Evolutionary conservation across 2,329 filamentous ascomycete species (phyloP).

Genomic region (Aspergillus floridensis): DNA sequence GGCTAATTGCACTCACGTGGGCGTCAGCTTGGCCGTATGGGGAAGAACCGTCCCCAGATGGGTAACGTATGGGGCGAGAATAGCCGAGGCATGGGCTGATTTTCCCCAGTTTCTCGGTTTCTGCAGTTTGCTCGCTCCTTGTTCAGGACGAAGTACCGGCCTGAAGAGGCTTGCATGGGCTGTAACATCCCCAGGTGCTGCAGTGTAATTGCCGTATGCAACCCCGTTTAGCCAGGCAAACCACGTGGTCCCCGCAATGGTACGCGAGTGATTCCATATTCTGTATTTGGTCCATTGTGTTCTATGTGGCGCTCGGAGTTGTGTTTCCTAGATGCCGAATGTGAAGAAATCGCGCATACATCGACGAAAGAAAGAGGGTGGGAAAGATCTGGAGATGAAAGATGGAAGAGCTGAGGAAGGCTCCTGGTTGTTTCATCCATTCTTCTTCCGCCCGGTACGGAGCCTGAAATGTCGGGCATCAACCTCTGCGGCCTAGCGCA

Average conservation of each 20-base stretch:
- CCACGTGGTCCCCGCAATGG: neutral
- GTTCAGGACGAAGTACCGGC: neutral
- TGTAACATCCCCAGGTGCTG: neutral
- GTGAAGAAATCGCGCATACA: neutral
- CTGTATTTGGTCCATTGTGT: too few species aligned
- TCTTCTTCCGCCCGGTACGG: too few species aligned
- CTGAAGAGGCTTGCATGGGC: neutral
- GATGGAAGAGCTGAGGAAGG: too few species aligned
- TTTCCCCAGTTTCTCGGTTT: neutral
- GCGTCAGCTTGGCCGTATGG: neutral
- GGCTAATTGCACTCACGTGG: neutral
- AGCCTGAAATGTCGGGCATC: neutral
- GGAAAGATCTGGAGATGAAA: neutral
- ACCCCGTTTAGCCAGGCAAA: neutral
- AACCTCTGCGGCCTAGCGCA: neutral
- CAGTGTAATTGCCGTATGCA: neutral
- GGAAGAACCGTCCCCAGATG: neutral
- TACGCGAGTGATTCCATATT: neutral
- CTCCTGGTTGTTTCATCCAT: too few species aligned
- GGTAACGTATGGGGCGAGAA: neutral
- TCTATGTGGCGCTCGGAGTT: neutral
- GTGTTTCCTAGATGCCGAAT: neutral
- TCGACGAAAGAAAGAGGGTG: neutral
- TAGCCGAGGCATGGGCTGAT: neutral
- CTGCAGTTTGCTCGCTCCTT: neutral